phyloP scores from a whole-genome alignment of 371 early-diverging fungal genomes.

The Zychaea mexicana region DNA sequence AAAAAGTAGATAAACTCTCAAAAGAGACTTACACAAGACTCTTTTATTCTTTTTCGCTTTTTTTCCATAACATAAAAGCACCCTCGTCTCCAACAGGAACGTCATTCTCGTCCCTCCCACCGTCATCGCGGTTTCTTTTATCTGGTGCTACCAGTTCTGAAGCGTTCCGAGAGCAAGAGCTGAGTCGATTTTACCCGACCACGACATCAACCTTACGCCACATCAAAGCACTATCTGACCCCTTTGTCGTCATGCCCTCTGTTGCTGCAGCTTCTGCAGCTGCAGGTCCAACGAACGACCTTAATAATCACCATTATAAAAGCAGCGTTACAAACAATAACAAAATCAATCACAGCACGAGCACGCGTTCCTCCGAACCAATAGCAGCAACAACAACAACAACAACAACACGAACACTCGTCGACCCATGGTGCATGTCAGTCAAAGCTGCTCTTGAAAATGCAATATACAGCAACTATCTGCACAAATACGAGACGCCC shows the following conservation, averaged over 20 bases:
- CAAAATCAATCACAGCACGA: background rate
- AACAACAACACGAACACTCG: background rate
- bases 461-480: slow-evolving; percentile 30
- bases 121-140: slow-evolving; percentile 34
- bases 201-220: slow-evolving; percentile 17
- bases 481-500: slow-evolving; percentile 36
- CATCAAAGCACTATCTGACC: slow-evolving; percentile 31
- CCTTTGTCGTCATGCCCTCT: slow-evolving; percentile 24
- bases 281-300: slow-evolving; percentile 4
- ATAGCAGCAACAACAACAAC: background rate
- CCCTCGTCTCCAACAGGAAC: slow-evolving; percentile 20
- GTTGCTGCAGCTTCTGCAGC: background rate
- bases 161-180: slow-evolving; percentile 33
- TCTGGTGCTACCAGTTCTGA: slow-evolving; percentile 37
- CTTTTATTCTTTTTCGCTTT: background rate
- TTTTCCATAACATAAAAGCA: slow-evolving; percentile 15
- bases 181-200: slow-evolving; percentile 32
- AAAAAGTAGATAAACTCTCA: slow-evolving; percentile 3
- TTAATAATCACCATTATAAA: background rate
- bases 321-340: background rate
- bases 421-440: slow-evolving; percentile 42
- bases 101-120: slow-evolving; percentile 29
- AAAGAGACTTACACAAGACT: background rate
- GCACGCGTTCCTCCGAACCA: background rate
- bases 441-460: slow-evolving; percentile 32